Conservation (phyloP, 345 rosid species). For the Camelina laxa region DNA sequence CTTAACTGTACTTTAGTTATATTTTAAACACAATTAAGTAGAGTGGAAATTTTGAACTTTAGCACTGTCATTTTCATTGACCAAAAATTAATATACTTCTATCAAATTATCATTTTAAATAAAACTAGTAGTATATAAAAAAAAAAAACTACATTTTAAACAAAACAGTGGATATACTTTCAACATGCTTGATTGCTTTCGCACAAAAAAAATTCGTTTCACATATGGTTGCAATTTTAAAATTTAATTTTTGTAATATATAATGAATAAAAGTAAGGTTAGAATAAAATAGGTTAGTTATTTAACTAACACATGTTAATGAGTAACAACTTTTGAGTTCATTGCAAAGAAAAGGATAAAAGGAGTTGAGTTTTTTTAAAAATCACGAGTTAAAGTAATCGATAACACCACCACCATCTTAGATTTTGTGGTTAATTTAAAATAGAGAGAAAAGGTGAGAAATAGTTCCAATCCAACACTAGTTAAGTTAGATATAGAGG, state of each 20-base stretch:
- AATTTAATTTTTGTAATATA: too few species aligned
- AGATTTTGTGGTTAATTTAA: constrained; percentile 26
- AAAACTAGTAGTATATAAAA: neutral
- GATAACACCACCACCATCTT: constrained; percentile 33
- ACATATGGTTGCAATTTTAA: neutral
- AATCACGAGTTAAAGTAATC: constrained; percentile 39
- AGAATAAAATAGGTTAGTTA: constrained; percentile 22
- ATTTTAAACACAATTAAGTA: neutral
- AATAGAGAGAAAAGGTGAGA: neutral
- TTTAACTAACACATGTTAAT: constrained; percentile 39
- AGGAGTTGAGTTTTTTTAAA: constrained; percentile 3
- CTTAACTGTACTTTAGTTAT: neutral
- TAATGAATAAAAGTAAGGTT: neutral
- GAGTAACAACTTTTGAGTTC: constrained; percentile 32
- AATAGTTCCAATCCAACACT: neutral
- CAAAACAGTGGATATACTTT: neutral
- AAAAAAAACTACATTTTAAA: neutral
- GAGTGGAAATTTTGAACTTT: neutral
- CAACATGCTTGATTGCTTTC: neutral
- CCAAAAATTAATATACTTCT: neutral
- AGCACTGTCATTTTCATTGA: constrained; percentile 39
- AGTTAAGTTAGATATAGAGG: constrained; percentile 4
- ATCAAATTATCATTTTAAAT: neutral
- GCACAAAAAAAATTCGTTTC: neutral
- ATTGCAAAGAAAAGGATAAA: neutral